Evolutionary conservation across 139 green algal species (phyloP), one percentile per base, ranked within the genome.

Genomic region (Deuterostichococcus epilithicus): DNA sequence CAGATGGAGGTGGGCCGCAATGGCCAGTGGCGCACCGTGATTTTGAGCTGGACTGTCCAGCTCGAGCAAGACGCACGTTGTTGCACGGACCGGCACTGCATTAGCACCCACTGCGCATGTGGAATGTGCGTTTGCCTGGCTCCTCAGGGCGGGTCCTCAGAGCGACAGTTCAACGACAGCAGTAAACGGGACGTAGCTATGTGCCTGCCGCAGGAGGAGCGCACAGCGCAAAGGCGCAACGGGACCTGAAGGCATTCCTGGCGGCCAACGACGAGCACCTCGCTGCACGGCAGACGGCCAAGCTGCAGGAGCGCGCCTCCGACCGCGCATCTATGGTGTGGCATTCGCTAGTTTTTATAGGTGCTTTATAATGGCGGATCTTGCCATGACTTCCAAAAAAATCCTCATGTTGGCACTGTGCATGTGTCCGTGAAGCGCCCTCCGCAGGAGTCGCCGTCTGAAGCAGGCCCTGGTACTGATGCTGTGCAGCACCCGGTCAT

Each of bases 201-300:
- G 26, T 39, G 0, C 20, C 8, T 38, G 37, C 33, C 28, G 35
- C 73, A 83, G 78, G 78, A 70, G 18, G 78, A 83, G 74, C 52
- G 65, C 4, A 47, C 37, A 0, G 38, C 47, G 36, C 74, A 76
- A 83, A 80, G 67, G 78, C 78, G 32, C 80, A 83, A 68, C 52
- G 45, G 32, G 74, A 80, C 52, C 78, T 83, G 32, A 80, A 80
- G 58, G 68, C 73, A 13, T 83, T 83, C 68, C 68, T 83, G 78
- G 66, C 76, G 35, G 68, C 37, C 67, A 83, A 83, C 28, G 78
- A 83, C 47, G 58, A 70, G 37, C 79, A 83, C 68, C 59, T 39
- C 0, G 18, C 3, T 3, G 35, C 38, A 15, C 72, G 72, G 73
- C 32, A 71, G 36, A 28, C 25, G 8, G 38, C 72, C 36, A 79